Evolutionary conservation across 2,329 filamentous ascomycete species (phyloP).

Genomic region (Fusarium duplospermum): DNA sequence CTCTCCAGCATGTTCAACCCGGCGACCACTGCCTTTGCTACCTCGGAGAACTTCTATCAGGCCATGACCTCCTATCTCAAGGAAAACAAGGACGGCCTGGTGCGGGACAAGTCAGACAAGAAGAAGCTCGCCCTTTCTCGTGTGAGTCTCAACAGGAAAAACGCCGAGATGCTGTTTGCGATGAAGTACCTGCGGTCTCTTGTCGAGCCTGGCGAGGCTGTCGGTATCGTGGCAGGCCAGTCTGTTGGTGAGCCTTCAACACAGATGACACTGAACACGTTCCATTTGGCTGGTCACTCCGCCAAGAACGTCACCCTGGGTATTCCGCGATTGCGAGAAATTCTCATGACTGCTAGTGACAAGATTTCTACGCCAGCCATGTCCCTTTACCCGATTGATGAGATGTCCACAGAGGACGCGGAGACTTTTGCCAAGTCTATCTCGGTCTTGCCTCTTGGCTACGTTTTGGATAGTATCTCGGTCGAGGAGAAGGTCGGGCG

Average conservation of each 20-base stretch:
- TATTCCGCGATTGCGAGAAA: slow-evolving; percentile 97
- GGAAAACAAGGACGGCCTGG: slow-evolving; percentile 73
- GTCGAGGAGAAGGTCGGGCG: slow-evolving; percentile 84
- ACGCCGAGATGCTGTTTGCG: slow-evolving; percentile 85
- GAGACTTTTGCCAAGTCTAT: slow-evolving; percentile 92
- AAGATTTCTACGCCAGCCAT: slow-evolving; percentile 91
- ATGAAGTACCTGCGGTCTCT: slow-evolving; percentile 94
- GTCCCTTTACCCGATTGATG: slow-evolving; percentile 82
- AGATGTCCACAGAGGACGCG: slow-evolving; percentile 75
- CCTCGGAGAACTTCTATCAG: slow-evolving; percentile 86
- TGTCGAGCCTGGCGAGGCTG: slow-evolving; percentile 94
- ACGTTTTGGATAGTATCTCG: slow-evolving; percentile 83
- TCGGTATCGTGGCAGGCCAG: slow-evolving; percentile 96
- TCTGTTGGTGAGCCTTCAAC: slow-evolving; percentile 97
- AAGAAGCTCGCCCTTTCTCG: slow-evolving; percentile 40
- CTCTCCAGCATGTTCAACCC: slow-evolving; percentile 79
- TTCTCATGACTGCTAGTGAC: slow-evolving; percentile 95
- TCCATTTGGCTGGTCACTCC: slow-evolving; percentile 98
- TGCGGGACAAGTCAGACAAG: slow-evolving; percentile 59
- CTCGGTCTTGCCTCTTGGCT: slow-evolving; percentile 83
- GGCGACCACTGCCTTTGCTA: slow-evolving; percentile 82
- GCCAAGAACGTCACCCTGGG: slow-evolving; percentile 98
- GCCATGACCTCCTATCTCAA: slow-evolving; percentile 82
- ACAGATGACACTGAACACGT: slow-evolving; percentile 99
- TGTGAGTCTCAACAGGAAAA: slow-evolving; percentile 71